Conservation (phyloP, 345 rosid species). For the Linum usitatissimum region DNA sequence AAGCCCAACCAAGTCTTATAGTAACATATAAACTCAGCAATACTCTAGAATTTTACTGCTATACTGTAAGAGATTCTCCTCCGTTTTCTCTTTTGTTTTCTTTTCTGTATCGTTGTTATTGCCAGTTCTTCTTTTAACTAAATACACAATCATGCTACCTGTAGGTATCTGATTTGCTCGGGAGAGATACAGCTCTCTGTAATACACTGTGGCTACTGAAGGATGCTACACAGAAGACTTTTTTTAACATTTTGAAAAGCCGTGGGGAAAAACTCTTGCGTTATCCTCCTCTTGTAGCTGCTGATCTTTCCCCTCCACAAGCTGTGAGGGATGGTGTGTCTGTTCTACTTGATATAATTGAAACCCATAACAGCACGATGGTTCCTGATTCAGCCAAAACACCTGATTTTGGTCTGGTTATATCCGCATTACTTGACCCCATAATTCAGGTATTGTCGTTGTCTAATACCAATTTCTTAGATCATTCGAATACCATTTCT, state of each 20-base stretch:
- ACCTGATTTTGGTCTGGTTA: constrained; percentile 64
- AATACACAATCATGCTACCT: constrained; percentile 7
- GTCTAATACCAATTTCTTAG: background rate
- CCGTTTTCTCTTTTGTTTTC: background rate
- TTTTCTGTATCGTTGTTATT: background rate
- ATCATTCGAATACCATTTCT: background rate
- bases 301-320: constrained; percentile 89
- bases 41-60: constrained; percentile 87
- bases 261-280: constrained; percentile 91
- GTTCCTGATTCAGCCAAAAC: constrained; percentile 56
- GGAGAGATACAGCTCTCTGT: constrained; percentile 75
- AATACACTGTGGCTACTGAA: constrained; percentile 76
- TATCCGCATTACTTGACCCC: constrained; percentile 85
- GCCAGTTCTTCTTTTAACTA: constrained; percentile 2
- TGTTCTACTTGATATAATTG: constrained; percentile 80
- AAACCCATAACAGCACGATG: constrained; percentile 76
- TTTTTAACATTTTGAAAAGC: constrained; percentile 78
- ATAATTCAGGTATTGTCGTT: constrained; percentile 60
- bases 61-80: constrained; percentile 53
- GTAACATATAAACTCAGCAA: constrained; percentile 77
- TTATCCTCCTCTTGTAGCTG: constrained; percentile 89
- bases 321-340: constrained; percentile 93
- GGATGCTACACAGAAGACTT: constrained; percentile 89
- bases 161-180: constrained; percentile 88
- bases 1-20: constrained; percentile 94